Percentiles rank a stretch among this genome's conserved stretches.
phyloP scores from a whole-genome alignment of 2,329 filamentous ascomycete species.

The Colletotrichum eleusines region DNA sequence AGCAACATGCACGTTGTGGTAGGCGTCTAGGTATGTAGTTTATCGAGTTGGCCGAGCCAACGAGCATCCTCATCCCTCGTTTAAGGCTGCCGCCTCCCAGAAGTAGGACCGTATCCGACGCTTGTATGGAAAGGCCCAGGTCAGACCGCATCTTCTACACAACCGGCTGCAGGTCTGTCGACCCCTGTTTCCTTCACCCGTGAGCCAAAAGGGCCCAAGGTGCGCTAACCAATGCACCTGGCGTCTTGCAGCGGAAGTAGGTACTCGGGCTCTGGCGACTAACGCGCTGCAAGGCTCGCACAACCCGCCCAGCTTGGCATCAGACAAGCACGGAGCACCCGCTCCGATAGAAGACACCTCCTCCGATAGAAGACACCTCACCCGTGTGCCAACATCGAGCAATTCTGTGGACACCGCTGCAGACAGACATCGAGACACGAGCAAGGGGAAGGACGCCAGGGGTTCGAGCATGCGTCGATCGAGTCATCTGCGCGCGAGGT shows the following conservation, averaged over 20 bases:
- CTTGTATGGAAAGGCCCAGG: neutral
- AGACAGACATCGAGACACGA: neutral
- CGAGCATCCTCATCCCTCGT: neutral
- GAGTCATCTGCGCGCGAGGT: neutral
- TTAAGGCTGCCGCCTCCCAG: neutral
- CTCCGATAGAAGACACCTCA: neutral
- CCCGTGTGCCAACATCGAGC: neutral
- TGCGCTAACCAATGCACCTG: neutral
- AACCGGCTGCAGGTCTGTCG: conserved; percentile 3
- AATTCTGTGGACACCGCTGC: neutral
- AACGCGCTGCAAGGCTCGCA: neutral
- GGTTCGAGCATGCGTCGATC: neutral
- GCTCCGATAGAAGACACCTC: neutral
- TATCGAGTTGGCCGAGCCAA: neutral
- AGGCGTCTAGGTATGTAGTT: too few species aligned
- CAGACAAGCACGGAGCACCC: neutral
- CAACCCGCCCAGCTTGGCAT: neutral
- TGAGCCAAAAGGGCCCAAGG: conserved; percentile 1
- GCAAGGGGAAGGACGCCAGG: neutral
- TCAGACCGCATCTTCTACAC: conserved; percentile 6
- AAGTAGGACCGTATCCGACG: neutral
- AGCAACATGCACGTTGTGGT: neutral
- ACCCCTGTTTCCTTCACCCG: conserved; percentile 2
- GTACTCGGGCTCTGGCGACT: neutral
- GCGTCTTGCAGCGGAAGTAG: neutral